Base-by-base conservation (phyloP, 2,329 filamentous ascomycete species). In the Ophiostoma angusticollis region DNA sequence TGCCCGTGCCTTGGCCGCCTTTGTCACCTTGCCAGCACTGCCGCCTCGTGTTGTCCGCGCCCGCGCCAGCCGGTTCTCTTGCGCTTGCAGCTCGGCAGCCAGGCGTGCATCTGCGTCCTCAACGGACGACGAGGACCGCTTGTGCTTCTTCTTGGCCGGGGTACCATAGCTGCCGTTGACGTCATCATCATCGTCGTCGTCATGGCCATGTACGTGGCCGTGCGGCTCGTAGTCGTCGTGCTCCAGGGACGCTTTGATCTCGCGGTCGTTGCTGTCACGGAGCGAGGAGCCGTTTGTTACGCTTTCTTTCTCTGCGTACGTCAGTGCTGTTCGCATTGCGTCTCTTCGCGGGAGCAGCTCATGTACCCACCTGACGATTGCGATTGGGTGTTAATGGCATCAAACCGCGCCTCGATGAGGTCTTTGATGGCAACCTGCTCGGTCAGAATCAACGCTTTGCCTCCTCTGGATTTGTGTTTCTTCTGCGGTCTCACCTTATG, bases 21-120 rank as follows among this genome's bases (percentile, higher is more conserved):
- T 56, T 49, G 67, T 65, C 4, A 48, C 43, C 47, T 56, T 59
- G 12, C 59, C 51, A 50, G 76, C 74, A 47, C 74, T 74, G 9
- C 79, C 83, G 6, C 84, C 84, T 31, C 89, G 73, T 3, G 87
- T 95, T 14, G 83, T 72, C 39, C 84, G 70, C 35, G 75, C 77
- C 31, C 75, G 67, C 3, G 63, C 65, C 35, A 72, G 62, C 43
- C 75, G 70, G 58, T 96, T 93, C 62, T 95, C 85, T 58, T 96
- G 84, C 0, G 86, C 89, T 60, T 98, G 91, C 25, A 98, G 68
- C 57, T 81, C 76, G 13, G 86, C 86, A 1, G 91, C 91, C 45
- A 89, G 74, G 31, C 81, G 77, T 24, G 89, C 91, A 59, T 98
- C 91, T 23, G 83, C 80, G 47, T 93, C 84, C 48, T 74, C 70